phyloP scores from a whole-genome alignment of 768 basidiomycete species.

The Filobasidium floriforme region DNA sequence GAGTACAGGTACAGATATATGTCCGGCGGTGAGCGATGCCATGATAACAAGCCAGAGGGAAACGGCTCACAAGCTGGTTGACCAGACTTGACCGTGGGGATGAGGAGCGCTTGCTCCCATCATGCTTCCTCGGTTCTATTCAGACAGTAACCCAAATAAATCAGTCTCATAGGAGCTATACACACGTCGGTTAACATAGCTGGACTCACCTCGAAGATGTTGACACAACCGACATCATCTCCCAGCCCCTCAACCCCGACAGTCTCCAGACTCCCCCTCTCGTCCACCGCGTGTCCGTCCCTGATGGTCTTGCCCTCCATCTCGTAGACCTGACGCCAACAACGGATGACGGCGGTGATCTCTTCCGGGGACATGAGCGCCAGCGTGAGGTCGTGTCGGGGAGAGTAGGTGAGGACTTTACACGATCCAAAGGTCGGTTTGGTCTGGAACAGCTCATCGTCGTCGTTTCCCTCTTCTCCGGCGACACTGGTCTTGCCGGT shows the following conservation, averaged over 20 bases:
- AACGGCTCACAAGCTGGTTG: constrained; percentile 12
- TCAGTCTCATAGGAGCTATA: constrained; percentile 36
- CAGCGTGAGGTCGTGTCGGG: constrained; percentile 75
- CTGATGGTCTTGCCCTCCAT: constrained; percentile 49
- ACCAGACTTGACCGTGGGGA: constrained; percentile 67
- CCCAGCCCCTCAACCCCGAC: constrained; percentile 37
- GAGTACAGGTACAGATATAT: too few relatives aligned
- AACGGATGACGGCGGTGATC: constrained; percentile 59
- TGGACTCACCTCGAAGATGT: constrained; percentile 66
- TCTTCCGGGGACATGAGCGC: constrained; percentile 57
- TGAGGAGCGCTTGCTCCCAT: constrained; percentile 96
- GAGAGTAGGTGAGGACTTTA: constrained; percentile 80
- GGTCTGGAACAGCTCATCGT: constrained; percentile 39
- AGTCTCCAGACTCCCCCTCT: constrained; percentile 17
- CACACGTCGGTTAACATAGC: too few relatives aligned
- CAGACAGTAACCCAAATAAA: too few relatives aligned
- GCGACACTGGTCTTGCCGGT: constrained; percentile 41
- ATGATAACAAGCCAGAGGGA: background rate
- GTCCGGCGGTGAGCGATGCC: background rate
- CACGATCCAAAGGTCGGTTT: constrained; percentile 74
- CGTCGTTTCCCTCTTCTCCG: background rate
- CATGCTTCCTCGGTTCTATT: constrained; percentile 74
- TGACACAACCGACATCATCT: constrained; percentile 68
- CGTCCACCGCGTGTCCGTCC: background rate
- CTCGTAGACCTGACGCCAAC: constrained; percentile 65